phyloP scores from a whole-genome alignment of 2,329 filamentous ascomycete species.

The Botryotinia convoluta region DNA sequence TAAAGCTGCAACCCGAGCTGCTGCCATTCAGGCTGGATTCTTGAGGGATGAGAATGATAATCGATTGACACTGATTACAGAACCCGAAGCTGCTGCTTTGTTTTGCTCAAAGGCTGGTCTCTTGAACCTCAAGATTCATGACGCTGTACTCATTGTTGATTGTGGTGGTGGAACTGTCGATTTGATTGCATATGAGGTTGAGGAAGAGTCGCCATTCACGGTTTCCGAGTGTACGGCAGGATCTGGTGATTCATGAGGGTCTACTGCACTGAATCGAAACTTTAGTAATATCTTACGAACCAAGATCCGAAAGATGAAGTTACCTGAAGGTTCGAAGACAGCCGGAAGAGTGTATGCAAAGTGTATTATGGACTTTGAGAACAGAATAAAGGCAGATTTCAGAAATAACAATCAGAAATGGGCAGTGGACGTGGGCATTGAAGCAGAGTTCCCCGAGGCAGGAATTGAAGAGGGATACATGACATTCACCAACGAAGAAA shows the following conservation, averaged over 20 bases:
- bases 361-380: conserved; percentile 99
- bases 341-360: conserved; percentile 98
- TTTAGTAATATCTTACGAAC: conserved; percentile 97
- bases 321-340: conserved; percentile 93
- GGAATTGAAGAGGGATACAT: conserved; percentile 99
- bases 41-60: conserved; percentile 97
- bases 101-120: conserved; percentile 98
- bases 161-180: conserved; percentile 98
- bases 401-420: conserved; percentile 98
- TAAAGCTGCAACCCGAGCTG: conserved; percentile 92
- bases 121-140: conserved; percentile 94
- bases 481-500: conserved; percentile 99
- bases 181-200: conserved; percentile 97
- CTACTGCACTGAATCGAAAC: conserved; percentile 95
- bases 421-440: conserved; percentile 98
- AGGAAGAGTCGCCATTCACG: conserved; percentile 95
- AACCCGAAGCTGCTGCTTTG: conserved; percentile 93
- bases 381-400: conserved; percentile 99
- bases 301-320: conserved; percentile 99
- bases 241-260: conserved; percentile 95
- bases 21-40: conserved; percentile 95
- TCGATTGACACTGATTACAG: conserved; percentile 87
- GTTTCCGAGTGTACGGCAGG: conserved; percentile 96
- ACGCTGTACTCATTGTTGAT: conserved; percentile 96
- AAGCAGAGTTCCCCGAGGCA: conserved; percentile 95